Percentiles rank a stretch among this genome's conserved stretches.
Conservation (phyloP, 352 stramenopile species). For the Phytopythium helicoides region DNA sequence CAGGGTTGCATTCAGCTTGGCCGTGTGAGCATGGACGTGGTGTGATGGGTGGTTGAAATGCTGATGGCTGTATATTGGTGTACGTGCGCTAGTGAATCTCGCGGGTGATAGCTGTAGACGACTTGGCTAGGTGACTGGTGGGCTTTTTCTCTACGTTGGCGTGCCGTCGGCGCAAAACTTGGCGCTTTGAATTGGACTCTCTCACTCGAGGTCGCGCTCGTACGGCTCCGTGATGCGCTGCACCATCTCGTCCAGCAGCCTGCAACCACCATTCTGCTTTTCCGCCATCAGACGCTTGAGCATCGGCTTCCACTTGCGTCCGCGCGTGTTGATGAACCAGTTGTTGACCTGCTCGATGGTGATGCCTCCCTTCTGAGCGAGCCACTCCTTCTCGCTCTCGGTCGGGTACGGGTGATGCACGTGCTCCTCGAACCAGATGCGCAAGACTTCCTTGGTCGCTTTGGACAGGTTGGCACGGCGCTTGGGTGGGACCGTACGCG, state of each 20-base stretch:
- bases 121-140: neutral
- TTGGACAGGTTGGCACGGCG: slow-evolving; percentile 78
- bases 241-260: slow-evolving; percentile 75
- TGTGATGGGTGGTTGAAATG: too few species aligned
- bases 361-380: slow-evolving; percentile 65
- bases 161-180: too few species aligned
- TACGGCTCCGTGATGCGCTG: slow-evolving; percentile 80
- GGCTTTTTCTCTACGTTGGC: slow-evolving; percentile 7
- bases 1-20: too few species aligned
- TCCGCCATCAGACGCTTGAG: slow-evolving; percentile 66
- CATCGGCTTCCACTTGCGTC: slow-evolving; percentile 86
- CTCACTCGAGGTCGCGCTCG: slow-evolving; percentile 20
- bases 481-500: slow-evolving; percentile 40
- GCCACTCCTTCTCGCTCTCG: slow-evolving; percentile 78
- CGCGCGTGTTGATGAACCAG: slow-evolving; percentile 88
- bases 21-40: too few species aligned
- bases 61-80: too few species aligned
- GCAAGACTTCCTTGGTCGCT: slow-evolving; percentile 66
- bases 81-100: too few species aligned
- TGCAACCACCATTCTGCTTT: slow-evolving; percentile 55
- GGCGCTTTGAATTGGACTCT: too few species aligned
- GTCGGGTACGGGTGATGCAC: slow-evolving; percentile 84
- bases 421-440: slow-evolving; percentile 82
- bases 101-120: too few species aligned
- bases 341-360: slow-evolving; percentile 88